Percentiles rank a stretch among this genome's conserved stretches.
phyloP scores from a whole-genome alignment of 2,329 filamentous ascomycete species.

The Claviceps citrina region DNA sequence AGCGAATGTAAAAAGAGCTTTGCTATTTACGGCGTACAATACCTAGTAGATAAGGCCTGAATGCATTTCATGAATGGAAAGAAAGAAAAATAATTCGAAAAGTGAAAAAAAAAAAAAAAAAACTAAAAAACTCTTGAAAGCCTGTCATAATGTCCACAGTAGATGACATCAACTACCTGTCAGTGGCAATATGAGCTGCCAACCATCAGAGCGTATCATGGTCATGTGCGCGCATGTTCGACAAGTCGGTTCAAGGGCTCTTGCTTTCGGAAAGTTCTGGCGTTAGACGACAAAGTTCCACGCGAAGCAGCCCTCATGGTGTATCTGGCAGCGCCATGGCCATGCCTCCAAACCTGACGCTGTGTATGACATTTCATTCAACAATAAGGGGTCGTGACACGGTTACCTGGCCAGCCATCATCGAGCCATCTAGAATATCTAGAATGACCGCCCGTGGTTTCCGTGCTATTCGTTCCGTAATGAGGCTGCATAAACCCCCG shows the following conservation, averaged over 20 bases:
- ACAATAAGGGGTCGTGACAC: too few relatives aligned
- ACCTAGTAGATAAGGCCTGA: not conserved
- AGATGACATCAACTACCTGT: constrained; percentile 13
- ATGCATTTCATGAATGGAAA: not conserved
- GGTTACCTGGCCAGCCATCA: not conserved
- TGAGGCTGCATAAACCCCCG: not conserved
- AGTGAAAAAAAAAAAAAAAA: not conserved
- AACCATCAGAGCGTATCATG: not conserved
- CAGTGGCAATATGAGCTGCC: constrained; percentile 4
- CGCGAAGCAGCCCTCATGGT: too few relatives aligned
- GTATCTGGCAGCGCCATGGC: too few relatives aligned
- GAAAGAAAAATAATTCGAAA: not conserved
- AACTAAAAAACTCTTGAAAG: not conserved
- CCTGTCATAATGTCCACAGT: constrained; percentile 25
- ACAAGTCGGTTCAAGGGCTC: too few relatives aligned
- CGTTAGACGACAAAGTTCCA: too few relatives aligned
- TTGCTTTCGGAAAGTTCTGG: too few relatives aligned
- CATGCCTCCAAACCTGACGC: too few relatives aligned
- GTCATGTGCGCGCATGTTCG: too few relatives aligned
- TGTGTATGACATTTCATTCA: too few relatives aligned
- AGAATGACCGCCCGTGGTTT: too few relatives aligned
- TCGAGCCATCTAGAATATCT: not conserved
- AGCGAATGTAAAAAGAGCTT: constrained; percentile 20
- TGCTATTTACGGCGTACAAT: not conserved
- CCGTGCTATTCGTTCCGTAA: too few relatives aligned